These are phyloP conservation scores for Spergularia azorica DNA, from an alignment of 179 eudicot genomes.

Conservation along the genomic window DNA sequence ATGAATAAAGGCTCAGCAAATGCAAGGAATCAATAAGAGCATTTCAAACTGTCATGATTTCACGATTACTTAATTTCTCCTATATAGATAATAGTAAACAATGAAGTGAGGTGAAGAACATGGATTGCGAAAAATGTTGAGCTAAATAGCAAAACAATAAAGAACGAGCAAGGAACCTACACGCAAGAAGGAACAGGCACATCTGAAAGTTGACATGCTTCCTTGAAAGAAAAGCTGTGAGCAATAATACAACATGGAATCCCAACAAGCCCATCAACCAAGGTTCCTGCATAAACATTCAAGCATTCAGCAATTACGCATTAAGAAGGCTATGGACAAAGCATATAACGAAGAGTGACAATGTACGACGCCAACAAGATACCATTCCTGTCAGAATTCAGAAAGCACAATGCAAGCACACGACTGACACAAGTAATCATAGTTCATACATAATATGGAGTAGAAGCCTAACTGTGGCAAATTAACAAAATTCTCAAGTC, in stretches of 20 bases:
- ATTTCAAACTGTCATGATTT: no score
- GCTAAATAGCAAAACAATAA: neutral
- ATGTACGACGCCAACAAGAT: neutral
- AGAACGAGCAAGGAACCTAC: slow-evolving; percentile 40
- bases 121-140: no score
- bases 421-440: no score
- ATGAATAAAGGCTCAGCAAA: no score
- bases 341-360: neutral
- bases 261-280: slow-evolving; percentile 70
- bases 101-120: neutral
- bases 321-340: neutral
- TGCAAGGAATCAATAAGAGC: no score
- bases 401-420: no score
- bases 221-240: slow-evolving; percentile 56
- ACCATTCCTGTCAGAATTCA: no score
- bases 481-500: no score
- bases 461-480: no score
- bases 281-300: slow-evolving; percentile 55
- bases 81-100: neutral
- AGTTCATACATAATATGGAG: no score
- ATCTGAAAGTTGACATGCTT: slow-evolving; percentile 81
- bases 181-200: slow-evolving; percentile 76
- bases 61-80: no score
- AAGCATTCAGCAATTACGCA: neutral
- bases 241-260: slow-evolving; percentile 57